Evolutionary conservation across 208 protist species (phyloP).

Genomic region (Wallacemonas sp.): DNA sequence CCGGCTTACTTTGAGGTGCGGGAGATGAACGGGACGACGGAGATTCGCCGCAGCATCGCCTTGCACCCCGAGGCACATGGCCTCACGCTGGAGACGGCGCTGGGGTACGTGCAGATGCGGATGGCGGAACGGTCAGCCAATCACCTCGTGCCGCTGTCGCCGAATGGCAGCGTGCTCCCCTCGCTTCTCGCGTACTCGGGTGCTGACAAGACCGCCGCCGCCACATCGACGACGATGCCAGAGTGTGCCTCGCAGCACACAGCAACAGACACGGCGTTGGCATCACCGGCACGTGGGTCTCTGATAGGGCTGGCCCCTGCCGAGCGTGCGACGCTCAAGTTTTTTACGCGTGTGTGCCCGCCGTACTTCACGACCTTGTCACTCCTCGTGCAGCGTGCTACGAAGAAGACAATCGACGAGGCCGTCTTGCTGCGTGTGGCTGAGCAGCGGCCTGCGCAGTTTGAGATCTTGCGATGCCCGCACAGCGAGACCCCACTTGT

Average conservation of each 20-base stretch:
- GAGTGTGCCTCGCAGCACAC: neutral
- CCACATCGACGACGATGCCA: neutral
- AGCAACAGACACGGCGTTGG: neutral
- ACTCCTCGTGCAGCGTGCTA: constrained; percentile 77
- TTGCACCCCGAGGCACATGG: constrained; percentile 81
- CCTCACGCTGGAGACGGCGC: constrained; percentile 62
- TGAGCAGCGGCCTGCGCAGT: constrained; percentile 40
- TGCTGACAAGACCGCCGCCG: constrained; percentile 20
- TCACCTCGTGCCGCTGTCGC: constrained; percentile 44
- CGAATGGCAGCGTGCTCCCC: constrained; percentile 41
- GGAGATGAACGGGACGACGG: constrained; percentile 56
- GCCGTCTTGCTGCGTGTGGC: constrained; percentile 36
- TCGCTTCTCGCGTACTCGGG: constrained; percentile 18
- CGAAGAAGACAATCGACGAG: constrained; percentile 73
- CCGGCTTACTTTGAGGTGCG: constrained; percentile 88
- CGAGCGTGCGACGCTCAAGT: constrained; percentile 35
- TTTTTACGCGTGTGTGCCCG: constrained; percentile 73
- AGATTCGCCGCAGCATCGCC: constrained; percentile 74
- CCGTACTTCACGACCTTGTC: constrained; percentile 71
- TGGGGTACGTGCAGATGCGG: constrained; percentile 48
- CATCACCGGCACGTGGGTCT: neutral
- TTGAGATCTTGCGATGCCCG: constrained; percentile 53
- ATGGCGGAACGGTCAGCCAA: constrained; percentile 56
- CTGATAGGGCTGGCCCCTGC: neutral
- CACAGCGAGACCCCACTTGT: constrained; percentile 60